These are phyloP conservation scores for Neofusicoccum laricinum DNA, from an alignment of 2,329 filamentous ascomycete genomes.

Conservation along the genomic window DNA sequence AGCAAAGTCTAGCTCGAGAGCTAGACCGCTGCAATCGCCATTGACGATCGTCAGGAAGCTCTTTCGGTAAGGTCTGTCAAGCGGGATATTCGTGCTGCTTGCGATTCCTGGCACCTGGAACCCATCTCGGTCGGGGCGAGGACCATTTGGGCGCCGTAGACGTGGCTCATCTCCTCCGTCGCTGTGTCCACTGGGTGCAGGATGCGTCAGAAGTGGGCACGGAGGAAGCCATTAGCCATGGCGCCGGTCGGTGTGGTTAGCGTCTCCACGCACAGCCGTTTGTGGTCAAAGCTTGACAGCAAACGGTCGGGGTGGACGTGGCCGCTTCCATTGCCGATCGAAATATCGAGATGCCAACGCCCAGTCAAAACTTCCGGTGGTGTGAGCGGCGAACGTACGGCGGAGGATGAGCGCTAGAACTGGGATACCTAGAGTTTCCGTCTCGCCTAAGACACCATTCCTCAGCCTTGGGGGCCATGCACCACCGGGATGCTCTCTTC, in stretches of 20 bases:
- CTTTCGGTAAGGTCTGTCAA: neutral
- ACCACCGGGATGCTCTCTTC: too few species aligned
- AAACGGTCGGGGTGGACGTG: neutral
- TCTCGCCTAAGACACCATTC: neutral
- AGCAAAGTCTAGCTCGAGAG: neutral
- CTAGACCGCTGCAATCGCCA: neutral
- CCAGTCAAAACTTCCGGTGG: neutral
- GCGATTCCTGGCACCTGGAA: neutral
- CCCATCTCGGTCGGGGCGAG: neutral
- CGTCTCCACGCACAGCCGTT: neutral
- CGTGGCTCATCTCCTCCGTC: neutral
- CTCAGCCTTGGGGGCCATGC: neutral
- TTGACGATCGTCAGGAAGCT: neutral
- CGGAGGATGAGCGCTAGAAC: neutral
- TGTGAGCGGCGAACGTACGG: neutral
- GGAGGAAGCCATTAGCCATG: neutral
- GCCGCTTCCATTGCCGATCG: neutral
- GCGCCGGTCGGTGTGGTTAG: neutral
- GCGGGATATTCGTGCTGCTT: neutral
- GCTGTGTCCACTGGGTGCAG: neutral
- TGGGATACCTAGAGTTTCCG: neutral
- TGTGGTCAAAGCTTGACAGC: slow-evolving; percentile 4
- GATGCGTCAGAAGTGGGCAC: neutral
- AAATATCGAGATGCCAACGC: neutral
- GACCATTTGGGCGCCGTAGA: neutral